Conservation (phyloP, 2,329 filamentous ascomycete species). For the Neospermospora avenae region DNA sequence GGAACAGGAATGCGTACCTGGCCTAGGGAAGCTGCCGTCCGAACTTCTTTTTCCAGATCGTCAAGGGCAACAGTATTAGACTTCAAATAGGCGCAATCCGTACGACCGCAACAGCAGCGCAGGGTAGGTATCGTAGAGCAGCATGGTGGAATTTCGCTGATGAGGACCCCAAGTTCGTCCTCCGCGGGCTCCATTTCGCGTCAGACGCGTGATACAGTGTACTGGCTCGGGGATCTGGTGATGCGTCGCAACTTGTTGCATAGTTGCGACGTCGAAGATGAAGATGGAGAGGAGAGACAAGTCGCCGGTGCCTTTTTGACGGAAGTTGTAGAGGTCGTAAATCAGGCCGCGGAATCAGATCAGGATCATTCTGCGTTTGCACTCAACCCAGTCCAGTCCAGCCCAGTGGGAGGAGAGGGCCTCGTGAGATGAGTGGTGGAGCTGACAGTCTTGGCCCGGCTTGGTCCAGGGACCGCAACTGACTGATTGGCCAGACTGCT, state of each 20-base stretch:
- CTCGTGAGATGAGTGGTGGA: neutral
- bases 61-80: conserved; percentile 77
- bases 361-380: neutral
- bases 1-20: conserved; percentile 65
- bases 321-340: neutral
- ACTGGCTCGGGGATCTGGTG: conserved; percentile 16
- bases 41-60: conserved; percentile 82
- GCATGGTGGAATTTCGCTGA: conserved; percentile 29
- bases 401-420: no score
- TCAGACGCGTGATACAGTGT: conserved; percentile 10
- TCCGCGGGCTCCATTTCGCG: conserved; percentile 17
- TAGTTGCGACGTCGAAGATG: conserved; percentile 20
- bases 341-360: neutral
- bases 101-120: conserved; percentile 79
- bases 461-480: neutral
- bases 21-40: conserved; percentile 80
- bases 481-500: neutral
- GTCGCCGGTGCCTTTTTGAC: neutral
- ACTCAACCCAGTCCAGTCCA: no score
- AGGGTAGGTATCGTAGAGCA: conserved; percentile 22
- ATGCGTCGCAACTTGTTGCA: conserved; percentile 22
- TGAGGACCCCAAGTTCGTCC: conserved; percentile 25
- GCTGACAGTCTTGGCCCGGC: neutral
- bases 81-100: conserved; percentile 74
- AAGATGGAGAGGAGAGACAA: neutral